These are phyloP conservation scores for Elsinoe australis DNA, from an alignment of 2,329 filamentous ascomycete species.

Conservation along the genomic window DNA sequence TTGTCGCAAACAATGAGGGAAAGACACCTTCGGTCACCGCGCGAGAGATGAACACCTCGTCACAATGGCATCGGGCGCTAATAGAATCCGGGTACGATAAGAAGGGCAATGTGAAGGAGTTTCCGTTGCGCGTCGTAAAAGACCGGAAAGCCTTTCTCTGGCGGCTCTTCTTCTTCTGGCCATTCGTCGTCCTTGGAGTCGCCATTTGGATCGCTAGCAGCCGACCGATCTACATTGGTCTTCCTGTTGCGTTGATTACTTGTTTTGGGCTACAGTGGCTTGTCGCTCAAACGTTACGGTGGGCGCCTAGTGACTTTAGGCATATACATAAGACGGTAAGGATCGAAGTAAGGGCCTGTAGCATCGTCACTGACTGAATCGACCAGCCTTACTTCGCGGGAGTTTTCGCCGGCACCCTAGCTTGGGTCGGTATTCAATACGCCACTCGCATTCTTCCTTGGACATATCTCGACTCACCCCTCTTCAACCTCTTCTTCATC, in stretches of 20 bases:
- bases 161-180: constrained; percentile 84
- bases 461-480: constrained; percentile 57
- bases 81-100: constrained; percentile 76
- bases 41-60: constrained; percentile 77
- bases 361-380: too few relatives aligned
- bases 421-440: constrained; percentile 72
- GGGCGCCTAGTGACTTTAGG: constrained; percentile 81
- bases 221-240: constrained; percentile 63
- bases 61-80: constrained; percentile 75
- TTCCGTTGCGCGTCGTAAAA: constrained; percentile 68
- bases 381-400: constrained; percentile 79
- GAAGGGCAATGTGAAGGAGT: constrained; percentile 64
- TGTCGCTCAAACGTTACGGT: constrained; percentile 68
- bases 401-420: constrained; percentile 81
- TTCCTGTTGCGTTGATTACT: constrained; percentile 62
- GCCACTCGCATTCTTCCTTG: constrained; percentile 60
- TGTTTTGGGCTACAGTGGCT: constrained; percentile 68
- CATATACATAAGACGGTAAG: constrained; percentile 80
- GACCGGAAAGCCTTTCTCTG: constrained; percentile 71
- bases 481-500: constrained; percentile 71
- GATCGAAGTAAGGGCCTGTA: too few relatives aligned
- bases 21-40: constrained; percentile 86
- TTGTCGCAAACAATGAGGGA: constrained; percentile 78
- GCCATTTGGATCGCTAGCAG: constrained; percentile 65
- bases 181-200: constrained; percentile 66